A percentile compares a stretch with the other conserved stretches of the same genome.
These are phyloP conservation scores for Lasiosphaeria hispida DNA, from an alignment of 495 filamentous ascomycete species.

Conservation along the genomic window DNA sequence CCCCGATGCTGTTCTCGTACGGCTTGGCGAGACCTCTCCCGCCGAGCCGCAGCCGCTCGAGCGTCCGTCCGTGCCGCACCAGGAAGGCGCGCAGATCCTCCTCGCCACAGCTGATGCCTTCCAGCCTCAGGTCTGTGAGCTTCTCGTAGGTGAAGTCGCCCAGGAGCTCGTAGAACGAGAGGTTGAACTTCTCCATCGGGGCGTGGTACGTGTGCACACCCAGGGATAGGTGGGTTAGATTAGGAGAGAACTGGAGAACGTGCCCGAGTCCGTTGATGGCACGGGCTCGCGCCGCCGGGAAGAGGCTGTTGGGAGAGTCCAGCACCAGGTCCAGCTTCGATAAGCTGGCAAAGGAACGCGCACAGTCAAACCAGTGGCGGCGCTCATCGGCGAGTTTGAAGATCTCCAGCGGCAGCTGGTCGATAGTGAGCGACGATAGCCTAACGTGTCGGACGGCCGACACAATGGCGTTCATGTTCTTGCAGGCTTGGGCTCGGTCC, in stretches of 20 bases:
- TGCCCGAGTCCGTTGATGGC: constrained; percentile 45
- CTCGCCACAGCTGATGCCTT: constrained; percentile 44
- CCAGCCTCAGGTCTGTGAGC: constrained; percentile 44
- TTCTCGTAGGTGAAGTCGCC: constrained; percentile 36
- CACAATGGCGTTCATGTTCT: constrained; percentile 44
- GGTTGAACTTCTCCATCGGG: constrained; percentile 39
- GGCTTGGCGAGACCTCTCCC: constrained; percentile 44
- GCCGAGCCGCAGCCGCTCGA: constrained; percentile 43
- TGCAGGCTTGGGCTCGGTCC: constrained; percentile 40
- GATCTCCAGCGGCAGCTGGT: constrained; percentile 46
- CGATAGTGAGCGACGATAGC: constrained; percentile 41
- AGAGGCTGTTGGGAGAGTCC: constrained; percentile 34
- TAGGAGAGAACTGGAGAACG: constrained; percentile 40
- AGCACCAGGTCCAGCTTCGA: constrained; percentile 39
- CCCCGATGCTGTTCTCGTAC: constrained; percentile 40
- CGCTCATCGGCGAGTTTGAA: constrained; percentile 39
- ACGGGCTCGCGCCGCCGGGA: constrained; percentile 35
- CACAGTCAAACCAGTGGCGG: constrained; percentile 44
- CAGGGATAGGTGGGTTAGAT: constrained; percentile 38
- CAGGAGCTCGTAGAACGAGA: constrained; percentile 41
- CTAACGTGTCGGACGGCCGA: constrained; percentile 39
- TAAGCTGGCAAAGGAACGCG: constrained; percentile 39
- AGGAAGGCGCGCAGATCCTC: constrained; percentile 45
- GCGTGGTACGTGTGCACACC: constrained; percentile 45
- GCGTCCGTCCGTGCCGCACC: constrained; percentile 39